Base-by-base conservation (phyloP, 495 filamentous ascomycete genomes). In the Durotheca rogersii region DNA sequence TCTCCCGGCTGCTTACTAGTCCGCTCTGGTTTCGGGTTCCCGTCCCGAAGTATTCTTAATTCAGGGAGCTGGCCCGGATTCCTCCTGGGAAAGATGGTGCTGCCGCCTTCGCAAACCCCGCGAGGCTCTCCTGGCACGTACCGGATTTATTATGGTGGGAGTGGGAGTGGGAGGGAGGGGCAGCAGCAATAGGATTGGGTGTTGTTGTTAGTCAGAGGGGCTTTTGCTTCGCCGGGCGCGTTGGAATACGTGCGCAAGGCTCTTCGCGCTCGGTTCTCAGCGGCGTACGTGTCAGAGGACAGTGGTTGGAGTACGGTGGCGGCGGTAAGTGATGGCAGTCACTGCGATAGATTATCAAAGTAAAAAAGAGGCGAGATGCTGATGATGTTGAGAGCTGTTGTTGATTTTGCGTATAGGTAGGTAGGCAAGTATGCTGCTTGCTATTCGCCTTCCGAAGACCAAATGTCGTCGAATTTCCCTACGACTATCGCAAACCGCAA, bases 91-190 rank as follows among this genome's bases (percentile, higher is more conserved):
- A 38, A 58, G 41, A 49, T n/a, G n/a, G n/a, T n/a, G 44, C 53
- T 58, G 55, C 55, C 49, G 39, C 54, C 43, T 58, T 53, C 48
- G 45, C 30, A 58, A 45, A 49, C 48, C n/a, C 49, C 55, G 49
- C 40, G 49, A 58, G 55, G 49, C 55, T 53, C 23, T n/a, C n/a
- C n/a, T n/a, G n/a, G n/a, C n/a, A n/a, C n/a, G n/a, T n/a, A n/a
- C n/a, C n/a, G n/a, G n/a, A n/a, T 44, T 53, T 27, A 58, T 16
- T 30, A 49, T 49, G 15, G 55, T 53, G 40, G 39, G 45, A 56
- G 39, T 9, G 41, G 30, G 27, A 12, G 19, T 18, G 45, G 30
- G 21, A 30, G 35, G 40, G 23, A 29, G 34, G 48, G 47, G 30
- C 31, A 47, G 48, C 38, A 33, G 25, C 43, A 39, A 27, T 40